Conservation (phyloP, 495 filamentous ascomycete genomes). For the Penicillium nucicola region DNA sequence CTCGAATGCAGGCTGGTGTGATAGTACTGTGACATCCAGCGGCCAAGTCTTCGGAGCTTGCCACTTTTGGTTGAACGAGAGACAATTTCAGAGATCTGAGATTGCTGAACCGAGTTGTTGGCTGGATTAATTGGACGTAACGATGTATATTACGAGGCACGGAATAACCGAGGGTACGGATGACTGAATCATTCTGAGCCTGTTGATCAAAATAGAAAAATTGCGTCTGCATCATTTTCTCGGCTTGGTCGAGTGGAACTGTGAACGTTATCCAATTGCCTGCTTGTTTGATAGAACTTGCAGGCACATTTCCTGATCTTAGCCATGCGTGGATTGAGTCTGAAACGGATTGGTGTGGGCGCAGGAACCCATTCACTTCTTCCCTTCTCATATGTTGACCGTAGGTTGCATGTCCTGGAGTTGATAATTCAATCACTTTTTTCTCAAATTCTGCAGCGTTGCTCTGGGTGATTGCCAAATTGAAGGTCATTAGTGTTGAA, state of each 20-base stretch:
- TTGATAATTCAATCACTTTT: conserved; percentile 58
- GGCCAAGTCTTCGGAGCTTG: conserved; percentile 20
- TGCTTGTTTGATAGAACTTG: conserved; percentile 39
- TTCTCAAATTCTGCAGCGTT: conserved; percentile 56
- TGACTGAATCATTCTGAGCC: conserved; percentile 25
- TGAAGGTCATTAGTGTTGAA: conserved; percentile 43
- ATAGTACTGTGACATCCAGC: conserved; percentile 46
- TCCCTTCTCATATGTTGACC: conserved; percentile 62
- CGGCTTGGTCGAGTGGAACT: conserved; percentile 47
- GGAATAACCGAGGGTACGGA: conserved; percentile 59
- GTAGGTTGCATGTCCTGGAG: conserved; percentile 57
- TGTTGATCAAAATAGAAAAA: conserved; percentile 51
- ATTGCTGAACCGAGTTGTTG: conserved; percentile 53
- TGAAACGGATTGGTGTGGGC: conserved; percentile 41
- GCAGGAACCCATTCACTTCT: conserved; percentile 48
- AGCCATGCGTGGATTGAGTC: conserved; percentile 50
- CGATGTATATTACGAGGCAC: conserved; percentile 48
- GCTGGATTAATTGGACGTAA: conserved; percentile 51
- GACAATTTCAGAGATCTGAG: conserved; percentile 21
- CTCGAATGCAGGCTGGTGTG: conserved; percentile 57
- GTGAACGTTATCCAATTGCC: conserved; percentile 58
- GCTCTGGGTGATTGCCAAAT: conserved; percentile 52
- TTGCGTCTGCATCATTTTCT: conserved; percentile 51
- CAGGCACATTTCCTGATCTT: conserved; percentile 38
- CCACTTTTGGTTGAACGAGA: conserved; percentile 22